phyloP scores from a whole-genome alignment of 2,329 filamentous ascomycete species.

The Diaporthe australafricana region DNA sequence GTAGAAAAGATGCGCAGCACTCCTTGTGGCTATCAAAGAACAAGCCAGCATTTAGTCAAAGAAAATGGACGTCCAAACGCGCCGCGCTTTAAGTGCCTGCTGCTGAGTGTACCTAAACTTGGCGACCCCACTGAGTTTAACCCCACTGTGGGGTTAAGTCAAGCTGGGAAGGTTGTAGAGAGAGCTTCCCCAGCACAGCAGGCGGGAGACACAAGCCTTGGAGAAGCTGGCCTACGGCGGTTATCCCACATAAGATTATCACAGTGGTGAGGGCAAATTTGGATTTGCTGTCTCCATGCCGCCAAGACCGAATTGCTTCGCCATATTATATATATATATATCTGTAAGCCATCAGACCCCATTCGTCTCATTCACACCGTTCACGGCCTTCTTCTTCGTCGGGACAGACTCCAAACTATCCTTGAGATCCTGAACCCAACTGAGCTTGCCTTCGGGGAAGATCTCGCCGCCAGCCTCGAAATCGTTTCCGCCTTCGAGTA shows the following conservation, averaged over 20 bases:
- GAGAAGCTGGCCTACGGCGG: too few relatives aligned
- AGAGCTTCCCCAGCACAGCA: too few relatives aligned
- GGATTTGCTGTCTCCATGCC: too few relatives aligned
- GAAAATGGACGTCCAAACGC: background rate
- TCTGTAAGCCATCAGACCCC: background rate
- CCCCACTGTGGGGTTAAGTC: conserved; percentile 7
- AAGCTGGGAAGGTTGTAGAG: too few relatives aligned
- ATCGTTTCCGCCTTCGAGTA: conserved; percentile 8
- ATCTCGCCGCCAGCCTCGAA: conserved; percentile 9
- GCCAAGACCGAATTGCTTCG: too few relatives aligned
- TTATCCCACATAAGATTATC: too few relatives aligned
- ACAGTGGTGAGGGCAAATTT: too few relatives aligned
- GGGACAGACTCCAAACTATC: background rate
- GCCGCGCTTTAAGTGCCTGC: background rate
- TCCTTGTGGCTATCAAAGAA: background rate
- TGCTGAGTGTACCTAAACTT: background rate
- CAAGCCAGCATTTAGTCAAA: background rate
- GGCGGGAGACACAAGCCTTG: too few relatives aligned
- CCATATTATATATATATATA: too few relatives aligned
- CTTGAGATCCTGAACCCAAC: conserved; percentile 3
- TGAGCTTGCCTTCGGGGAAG: conserved; percentile 4
- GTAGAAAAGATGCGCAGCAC: background rate
- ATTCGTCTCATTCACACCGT: background rate
- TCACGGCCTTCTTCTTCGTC: background rate
- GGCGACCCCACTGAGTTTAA: background rate